Evolutionary conservation across 2,329 filamentous ascomycete genomes (phyloP), one percentile per base, ranked within the genome.

Genomic region (Tolypocladium endophyticum): DNA sequence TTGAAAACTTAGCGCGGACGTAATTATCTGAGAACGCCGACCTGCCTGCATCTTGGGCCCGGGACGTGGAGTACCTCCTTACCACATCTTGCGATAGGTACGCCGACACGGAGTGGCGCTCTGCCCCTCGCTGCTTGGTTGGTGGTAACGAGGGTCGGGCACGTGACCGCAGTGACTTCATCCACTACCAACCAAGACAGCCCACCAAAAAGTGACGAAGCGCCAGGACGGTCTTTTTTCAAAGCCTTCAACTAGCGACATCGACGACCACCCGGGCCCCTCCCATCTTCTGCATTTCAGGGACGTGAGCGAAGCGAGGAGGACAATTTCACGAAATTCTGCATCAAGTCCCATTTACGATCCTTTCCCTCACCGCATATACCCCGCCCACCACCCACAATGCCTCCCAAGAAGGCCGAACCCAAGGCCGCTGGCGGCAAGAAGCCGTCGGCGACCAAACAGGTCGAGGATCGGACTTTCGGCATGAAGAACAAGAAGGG

Each of bases 401-500:
- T 92, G 89, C 79, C 89, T 73, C 89, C 89, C 61, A 92, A 92
- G 74, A 82, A 81, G 68, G 73, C 76, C 60, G 79, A 83, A 23
- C 50, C 50, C 59, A 79, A 84, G 65, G 76, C 69, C 59, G 76
- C 69, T 59, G 78, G 69, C 66, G 79, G 76, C 73, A 86, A 86
- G 77, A 84, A 83, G 77, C 73, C 77, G 59, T 72, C 77, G 28
- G 74, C 78, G 61, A 68, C 77, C 67, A 91, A 91, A 77, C 70
- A 80, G 53, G 89, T 92, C 64, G 91, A 94, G 64, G 94, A 99
- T 81, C 94, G 93, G 79, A 96, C 94, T 56, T 99, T 99, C 81
- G 94, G 94, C 69, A 97, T 99, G 94, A 99, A 99, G 79, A 99
- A 99, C 73, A 99, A 99, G 81, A 99, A 97, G 82, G 94, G 94